A percentile compares a stretch with the other conserved stretches of the same genome.
phyloP scores from a whole-genome alignment of 441 rosid genomes.

The Gossypium laxum region DNA sequence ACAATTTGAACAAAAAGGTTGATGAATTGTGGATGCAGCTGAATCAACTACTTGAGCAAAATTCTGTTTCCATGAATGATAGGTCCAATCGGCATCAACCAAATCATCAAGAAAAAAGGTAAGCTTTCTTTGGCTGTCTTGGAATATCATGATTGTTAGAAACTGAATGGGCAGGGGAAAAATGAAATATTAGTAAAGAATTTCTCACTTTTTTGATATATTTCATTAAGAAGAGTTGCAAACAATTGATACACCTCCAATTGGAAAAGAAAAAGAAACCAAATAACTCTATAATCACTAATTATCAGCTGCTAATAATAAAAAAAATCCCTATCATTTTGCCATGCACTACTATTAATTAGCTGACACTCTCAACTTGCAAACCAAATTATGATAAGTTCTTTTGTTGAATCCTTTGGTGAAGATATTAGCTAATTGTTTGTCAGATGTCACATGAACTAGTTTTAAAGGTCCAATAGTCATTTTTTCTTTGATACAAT shows the following conservation, averaged over 20 bases:
- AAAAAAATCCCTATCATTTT: too few species aligned
- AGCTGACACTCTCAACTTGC: too few species aligned
- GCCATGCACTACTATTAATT: too few species aligned
- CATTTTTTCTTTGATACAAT: too few species aligned
- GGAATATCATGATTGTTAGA: background rate
- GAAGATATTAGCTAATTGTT: too few species aligned
- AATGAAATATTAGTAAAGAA: background rate
- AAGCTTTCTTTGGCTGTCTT: constrained; percentile 21
- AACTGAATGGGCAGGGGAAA: background rate
- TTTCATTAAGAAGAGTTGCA: background rate
- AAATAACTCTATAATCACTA: too few species aligned
- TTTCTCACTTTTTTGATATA: background rate
- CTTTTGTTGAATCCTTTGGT: too few species aligned
- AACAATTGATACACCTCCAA: background rate
- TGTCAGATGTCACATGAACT: too few species aligned
- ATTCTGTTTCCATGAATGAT: constrained; percentile 22
- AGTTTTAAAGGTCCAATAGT: too few species aligned
- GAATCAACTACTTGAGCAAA: constrained; percentile 36
- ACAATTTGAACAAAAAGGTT: constrained; percentile 48
- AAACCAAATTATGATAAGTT: too few species aligned
- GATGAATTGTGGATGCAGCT: constrained; percentile 56
- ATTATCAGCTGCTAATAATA: too few species aligned
- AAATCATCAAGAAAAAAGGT: constrained; percentile 35
- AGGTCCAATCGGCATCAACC: constrained; percentile 21
- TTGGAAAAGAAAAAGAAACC: background rate